Conservation (phyloP, 768 basidiomycete species). For the Leccinum boreale region DNA sequence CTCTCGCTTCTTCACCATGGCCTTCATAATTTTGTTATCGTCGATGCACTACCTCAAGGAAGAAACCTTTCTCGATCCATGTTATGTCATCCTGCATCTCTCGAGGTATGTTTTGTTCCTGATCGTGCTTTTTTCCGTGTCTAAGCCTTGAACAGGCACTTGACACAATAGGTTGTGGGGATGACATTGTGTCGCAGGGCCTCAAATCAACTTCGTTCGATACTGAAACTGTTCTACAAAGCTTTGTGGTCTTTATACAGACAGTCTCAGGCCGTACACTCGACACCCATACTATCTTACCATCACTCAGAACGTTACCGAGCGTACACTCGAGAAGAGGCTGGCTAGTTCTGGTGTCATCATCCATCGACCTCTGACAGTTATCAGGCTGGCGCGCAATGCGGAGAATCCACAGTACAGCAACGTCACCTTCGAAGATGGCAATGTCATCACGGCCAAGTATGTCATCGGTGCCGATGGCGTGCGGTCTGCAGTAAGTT, state of each 20-base stretch:
- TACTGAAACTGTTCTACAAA: conserved; percentile 28
- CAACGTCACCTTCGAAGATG: conserved; percentile 47
- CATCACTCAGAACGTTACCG: conserved; percentile 44
- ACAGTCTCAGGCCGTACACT: conserved; percentile 38
- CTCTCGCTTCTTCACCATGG: conserved; percentile 42
- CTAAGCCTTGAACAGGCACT: conserved; percentile 41
- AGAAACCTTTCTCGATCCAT: conserved; percentile 42
- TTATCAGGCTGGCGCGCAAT: conserved; percentile 34
- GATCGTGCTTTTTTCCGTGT: neutral
- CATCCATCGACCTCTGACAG: conserved; percentile 38
- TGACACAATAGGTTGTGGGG: conserved; percentile 42
- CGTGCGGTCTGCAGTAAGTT: conserved; percentile 40
- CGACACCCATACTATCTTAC: conserved; percentile 42
- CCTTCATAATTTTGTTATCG: conserved; percentile 39
- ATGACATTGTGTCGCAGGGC: conserved; percentile 36
- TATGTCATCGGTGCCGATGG: conserved; percentile 56
- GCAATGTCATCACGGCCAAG: conserved; percentile 39
- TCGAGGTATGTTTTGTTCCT: conserved; percentile 38
- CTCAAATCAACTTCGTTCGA: conserved; percentile 27
- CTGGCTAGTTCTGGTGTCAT: conserved; percentile 31
- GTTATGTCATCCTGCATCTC: conserved; percentile 44
- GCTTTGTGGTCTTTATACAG: conserved; percentile 32
- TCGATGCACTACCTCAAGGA: conserved; percentile 36
- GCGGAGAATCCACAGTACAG: conserved; percentile 25
- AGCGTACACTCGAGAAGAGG: conserved; percentile 37